phyloP scores from a whole-genome alignment of 2,329 filamentous ascomycete genomes.

The Penicillium olsonii region DNA sequence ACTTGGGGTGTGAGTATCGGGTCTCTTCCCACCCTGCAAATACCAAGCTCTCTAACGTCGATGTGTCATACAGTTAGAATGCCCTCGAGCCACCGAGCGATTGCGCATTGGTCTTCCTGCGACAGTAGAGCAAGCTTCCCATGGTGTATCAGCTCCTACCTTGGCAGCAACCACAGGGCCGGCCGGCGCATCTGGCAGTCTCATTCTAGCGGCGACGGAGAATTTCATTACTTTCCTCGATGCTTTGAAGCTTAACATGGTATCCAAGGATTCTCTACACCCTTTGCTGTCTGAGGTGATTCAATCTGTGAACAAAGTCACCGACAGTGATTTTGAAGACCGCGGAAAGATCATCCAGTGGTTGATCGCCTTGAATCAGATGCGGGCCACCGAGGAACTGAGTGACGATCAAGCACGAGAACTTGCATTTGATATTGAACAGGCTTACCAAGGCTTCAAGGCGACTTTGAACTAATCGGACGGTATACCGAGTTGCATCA shows the following conservation, averaged over 20 bases:
- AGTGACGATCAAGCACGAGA: slow-evolving; percentile 85
- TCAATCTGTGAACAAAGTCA: slow-evolving; percentile 95
- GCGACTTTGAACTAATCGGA: slow-evolving; percentile 63
- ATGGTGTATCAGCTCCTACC: slow-evolving; percentile 49
- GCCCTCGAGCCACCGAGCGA: slow-evolving; percentile 88
- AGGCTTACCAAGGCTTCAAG: slow-evolving; percentile 93
- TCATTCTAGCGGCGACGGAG: slow-evolving; percentile 90
- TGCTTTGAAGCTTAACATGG: slow-evolving; percentile 84
- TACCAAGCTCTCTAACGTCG: not conserved
- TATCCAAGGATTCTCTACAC: slow-evolving; percentile 96
- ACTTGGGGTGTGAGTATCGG: slow-evolving; percentile 77
- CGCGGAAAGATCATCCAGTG: slow-evolving; percentile 98
- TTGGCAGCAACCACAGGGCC: slow-evolving; percentile 29
- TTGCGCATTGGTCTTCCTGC: slow-evolving; percentile 90
- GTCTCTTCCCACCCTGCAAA: not conserved
- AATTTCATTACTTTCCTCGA: slow-evolving; percentile 99
- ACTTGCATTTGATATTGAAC: slow-evolving; percentile 88
- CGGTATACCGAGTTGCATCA: slow-evolving; percentile 3
- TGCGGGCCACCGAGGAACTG: slow-evolving; percentile 92
- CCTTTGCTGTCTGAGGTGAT: slow-evolving; percentile 93
- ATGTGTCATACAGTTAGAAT: slow-evolving; percentile 69
- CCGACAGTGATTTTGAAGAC: slow-evolving; percentile 90
- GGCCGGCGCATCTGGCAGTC: slow-evolving; percentile 54
- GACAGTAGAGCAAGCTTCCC: slow-evolving; percentile 66
- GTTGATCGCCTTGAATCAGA: slow-evolving; percentile 96